Evolutionary conservation across 495 filamentous ascomycete species (phyloP), one percentile per base, ranked within the genome.

Genomic region (Apiosordaria backusii): DNA sequence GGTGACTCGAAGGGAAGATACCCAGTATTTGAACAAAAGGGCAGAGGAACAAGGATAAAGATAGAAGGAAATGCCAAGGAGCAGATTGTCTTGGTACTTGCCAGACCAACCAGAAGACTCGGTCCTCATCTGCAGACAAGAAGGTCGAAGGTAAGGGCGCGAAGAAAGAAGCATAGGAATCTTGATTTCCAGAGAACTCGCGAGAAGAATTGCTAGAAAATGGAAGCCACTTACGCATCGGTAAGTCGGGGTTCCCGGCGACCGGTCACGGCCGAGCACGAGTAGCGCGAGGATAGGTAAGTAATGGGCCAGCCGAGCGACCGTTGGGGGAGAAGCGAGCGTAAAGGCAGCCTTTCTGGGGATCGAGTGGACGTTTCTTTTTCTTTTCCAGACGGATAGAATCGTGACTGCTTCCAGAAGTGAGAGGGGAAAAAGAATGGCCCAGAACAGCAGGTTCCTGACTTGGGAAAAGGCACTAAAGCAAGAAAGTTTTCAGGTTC

Each of bases 41-140:
- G n/a, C n/a, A n/a, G n/a, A n/a, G n/a, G n/a, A n/a, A n/a, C n/a
- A n/a, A n/a, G n/a, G n/a, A n/a, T n/a, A n/a, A n/a, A n/a, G n/a
- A n/a, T n/a, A n/a, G n/a, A n/a, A n/a, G n/a, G n/a, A n/a, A n/a
- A n/a, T n/a, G n/a, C n/a, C n/a, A n/a, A n/a, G n/a, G n/a, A n/a
- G n/a, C n/a, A n/a, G n/a, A n/a, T n/a, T n/a, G n/a, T n/a, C n/a
- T n/a, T n/a, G n/a, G n/a, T n/a, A n/a, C n/a, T n/a, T n/a, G n/a
- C n/a, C n/a, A n/a, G n/a, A 80, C 4, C 96, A 95, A 58, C 96
- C 95, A 69, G 96, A 99, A 18, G 35, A 18, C 35, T 13, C 35
- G 3, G 35, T 1, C n/a, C n/a, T n/a, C n/a, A n/a, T n/a, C n/a
- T n/a, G n/a, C n/a, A n/a, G n/a, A n/a, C n/a, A n/a, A n/a, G n/a